A percentile compares a stretch with the other conserved stretches of the same genome.
phyloP scores from a whole-genome alignment of 768 basidiomycete species.

The Psilocybe azurescens region DNA sequence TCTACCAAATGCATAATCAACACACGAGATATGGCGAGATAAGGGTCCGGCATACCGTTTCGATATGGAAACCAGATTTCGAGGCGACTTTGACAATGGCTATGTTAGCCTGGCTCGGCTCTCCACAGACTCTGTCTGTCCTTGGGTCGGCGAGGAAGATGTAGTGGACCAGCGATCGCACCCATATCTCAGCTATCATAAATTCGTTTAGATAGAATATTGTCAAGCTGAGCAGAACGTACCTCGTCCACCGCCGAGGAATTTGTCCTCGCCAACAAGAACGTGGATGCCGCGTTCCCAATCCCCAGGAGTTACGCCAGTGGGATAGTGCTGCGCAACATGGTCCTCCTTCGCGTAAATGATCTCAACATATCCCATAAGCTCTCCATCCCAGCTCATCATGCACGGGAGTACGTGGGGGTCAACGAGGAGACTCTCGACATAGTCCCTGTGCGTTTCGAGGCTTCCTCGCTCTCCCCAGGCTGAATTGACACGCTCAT shows the following conservation, averaged over 20 bases:
- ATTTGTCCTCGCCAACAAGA: constrained; percentile 52
- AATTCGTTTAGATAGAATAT: background rate
- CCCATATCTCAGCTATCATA: constrained; percentile 37
- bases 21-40: background rate
- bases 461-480: constrained; percentile 53
- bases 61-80: constrained; percentile 29
- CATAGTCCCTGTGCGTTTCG: constrained; percentile 47
- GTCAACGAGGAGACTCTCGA: constrained; percentile 39
- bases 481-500: constrained; percentile 46
- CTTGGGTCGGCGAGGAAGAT: constrained; percentile 49
- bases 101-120: constrained; percentile 40
- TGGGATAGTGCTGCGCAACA: constrained; percentile 35
- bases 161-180: constrained; percentile 44
- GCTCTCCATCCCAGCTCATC: constrained; percentile 52
- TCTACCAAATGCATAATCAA: constrained; percentile 18
- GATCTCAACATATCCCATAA: constrained; percentile 51
- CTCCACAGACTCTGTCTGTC: constrained; percentile 45
- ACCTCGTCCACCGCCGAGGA: constrained; percentile 48
- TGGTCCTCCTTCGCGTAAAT: constrained; percentile 50
- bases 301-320: constrained; percentile 24
- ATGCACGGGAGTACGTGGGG: constrained; percentile 44
- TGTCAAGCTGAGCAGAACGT: constrained; percentile 20
- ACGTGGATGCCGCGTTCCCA: constrained; percentile 47
- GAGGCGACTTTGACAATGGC: constrained; percentile 27
- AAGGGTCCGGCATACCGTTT: constrained; percentile 23